These are phyloP conservation scores for Suillus cothurnatus DNA, from an alignment of 768 basidiomycete species.

Conservation along the genomic window DNA sequence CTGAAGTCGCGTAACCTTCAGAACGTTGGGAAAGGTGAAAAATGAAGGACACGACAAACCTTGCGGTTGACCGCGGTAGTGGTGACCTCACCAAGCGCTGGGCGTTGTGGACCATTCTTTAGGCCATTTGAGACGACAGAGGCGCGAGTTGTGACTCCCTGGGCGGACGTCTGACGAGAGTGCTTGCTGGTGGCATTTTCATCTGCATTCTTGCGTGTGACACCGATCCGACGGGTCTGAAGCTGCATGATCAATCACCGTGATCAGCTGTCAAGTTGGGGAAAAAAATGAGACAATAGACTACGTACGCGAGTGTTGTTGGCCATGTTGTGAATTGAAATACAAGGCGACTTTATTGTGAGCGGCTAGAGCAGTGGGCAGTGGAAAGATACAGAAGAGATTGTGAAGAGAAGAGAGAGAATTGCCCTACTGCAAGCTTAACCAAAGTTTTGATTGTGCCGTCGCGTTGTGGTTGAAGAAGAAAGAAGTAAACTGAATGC, in stretches of 20 bases:
- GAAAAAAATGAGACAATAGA: background rate
- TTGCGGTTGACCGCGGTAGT: constrained; percentile 77
- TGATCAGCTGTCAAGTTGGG: constrained; percentile 4
- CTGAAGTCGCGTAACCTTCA: constrained; percentile 29
- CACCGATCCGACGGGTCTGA: constrained; percentile 66
- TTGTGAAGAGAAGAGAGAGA: constrained; percentile 37
- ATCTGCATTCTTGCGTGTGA: constrained; percentile 73
- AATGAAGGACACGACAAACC: constrained; percentile 41
- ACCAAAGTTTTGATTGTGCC: constrained; percentile 27
- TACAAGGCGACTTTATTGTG: constrained; percentile 23
- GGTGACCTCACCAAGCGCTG: constrained; percentile 82
- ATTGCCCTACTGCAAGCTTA: constrained; percentile 21
- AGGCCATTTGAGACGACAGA: constrained; percentile 39
- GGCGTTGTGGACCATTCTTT: constrained; percentile 65
- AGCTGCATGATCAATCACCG: constrained; percentile 43
- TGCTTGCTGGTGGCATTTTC: constrained; percentile 78
- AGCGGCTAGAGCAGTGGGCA: constrained; percentile 15
- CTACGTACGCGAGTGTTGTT: constrained; percentile 58
- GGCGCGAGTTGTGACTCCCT: constrained; percentile 52
- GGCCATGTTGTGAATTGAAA: constrained; percentile 47
- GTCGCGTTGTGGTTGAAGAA: constrained; percentile 26
- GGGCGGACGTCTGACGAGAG: constrained; percentile 58
- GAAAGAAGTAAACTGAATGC: constrained; percentile 18
- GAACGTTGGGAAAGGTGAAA: background rate
- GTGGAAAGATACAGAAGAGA: constrained; percentile 25